These are phyloP conservation scores for Chaetomium olivaceum DNA, from an alignment of 2,329 filamentous ascomycete species.

Conservation along the genomic window DNA sequence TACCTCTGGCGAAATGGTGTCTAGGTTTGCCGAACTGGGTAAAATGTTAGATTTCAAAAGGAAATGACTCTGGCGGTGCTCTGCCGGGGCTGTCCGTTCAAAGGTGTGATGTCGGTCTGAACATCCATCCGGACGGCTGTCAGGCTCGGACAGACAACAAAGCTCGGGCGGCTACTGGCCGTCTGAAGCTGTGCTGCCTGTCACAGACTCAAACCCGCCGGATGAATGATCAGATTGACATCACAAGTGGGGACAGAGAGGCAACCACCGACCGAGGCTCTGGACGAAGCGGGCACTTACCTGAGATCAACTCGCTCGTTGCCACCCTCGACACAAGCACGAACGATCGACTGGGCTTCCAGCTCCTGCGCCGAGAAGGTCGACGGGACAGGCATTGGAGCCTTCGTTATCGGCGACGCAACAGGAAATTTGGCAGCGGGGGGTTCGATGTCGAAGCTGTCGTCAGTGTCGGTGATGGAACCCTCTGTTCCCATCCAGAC, in stretches of 20 bases:
- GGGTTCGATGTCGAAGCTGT: constrained; percentile 29
- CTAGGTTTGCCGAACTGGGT: constrained; percentile 48
- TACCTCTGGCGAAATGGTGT: constrained; percentile 45
- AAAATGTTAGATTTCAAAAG: constrained; percentile 7
- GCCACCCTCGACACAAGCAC: constrained; percentile 56
- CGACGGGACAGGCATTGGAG: constrained; percentile 16
- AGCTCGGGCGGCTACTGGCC: too few relatives aligned
- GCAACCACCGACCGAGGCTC: too few relatives aligned
- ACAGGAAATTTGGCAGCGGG: constrained; percentile 12
- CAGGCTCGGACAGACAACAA: too few relatives aligned
- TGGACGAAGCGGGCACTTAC: constrained; percentile 42
- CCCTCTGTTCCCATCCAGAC: constrained; percentile 66
- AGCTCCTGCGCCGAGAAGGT: constrained; percentile 42
- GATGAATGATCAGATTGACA: too few relatives aligned
- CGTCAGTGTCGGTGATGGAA: constrained; percentile 50
- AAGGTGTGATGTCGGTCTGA: too few relatives aligned
- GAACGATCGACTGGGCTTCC: constrained; percentile 37
- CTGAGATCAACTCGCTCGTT: constrained; percentile 62
- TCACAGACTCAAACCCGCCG: too few relatives aligned
- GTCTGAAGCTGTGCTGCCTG: too few relatives aligned
- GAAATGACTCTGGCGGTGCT: neutral
- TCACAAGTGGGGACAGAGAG: too few relatives aligned
- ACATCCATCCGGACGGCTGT: too few relatives aligned
- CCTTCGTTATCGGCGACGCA: neutral
- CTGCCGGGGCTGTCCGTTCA: too few relatives aligned